phyloP scores from a whole-genome alignment of 768 basidiomycete species.

The Baorangia bicolor region DNA sequence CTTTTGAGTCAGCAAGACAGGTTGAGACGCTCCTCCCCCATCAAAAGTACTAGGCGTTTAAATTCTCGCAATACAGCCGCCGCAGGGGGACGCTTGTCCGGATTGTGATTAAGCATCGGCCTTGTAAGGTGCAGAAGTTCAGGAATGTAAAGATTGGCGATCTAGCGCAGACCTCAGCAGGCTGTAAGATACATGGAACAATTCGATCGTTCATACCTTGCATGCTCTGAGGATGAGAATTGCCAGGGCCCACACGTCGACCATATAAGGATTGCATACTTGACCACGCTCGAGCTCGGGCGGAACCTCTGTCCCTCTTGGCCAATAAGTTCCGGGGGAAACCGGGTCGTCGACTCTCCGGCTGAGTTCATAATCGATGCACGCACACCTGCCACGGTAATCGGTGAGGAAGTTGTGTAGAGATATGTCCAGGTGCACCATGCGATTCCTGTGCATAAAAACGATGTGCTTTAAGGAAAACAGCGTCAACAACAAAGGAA shows the following conservation, averaged over 20 bases:
- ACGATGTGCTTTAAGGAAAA: constrained; percentile 49
- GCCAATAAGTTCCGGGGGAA: constrained; percentile 39
- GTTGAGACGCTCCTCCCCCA: constrained; percentile 37
- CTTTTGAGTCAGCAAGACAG: constrained; percentile 8
- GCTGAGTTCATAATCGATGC: constrained; percentile 73
- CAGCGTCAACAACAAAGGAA: background rate
- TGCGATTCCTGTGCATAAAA: constrained; percentile 66
- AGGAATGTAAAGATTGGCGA: constrained; percentile 56
- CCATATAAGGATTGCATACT: constrained; percentile 58
- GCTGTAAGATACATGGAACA: background rate
- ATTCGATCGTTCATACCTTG: constrained; percentile 46
- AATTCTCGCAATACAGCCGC: constrained; percentile 50
- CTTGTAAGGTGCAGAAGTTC: constrained; percentile 55
- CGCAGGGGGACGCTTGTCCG: constrained; percentile 52
- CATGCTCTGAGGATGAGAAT: constrained; percentile 62
- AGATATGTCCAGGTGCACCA: constrained; percentile 75
- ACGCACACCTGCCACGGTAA: constrained; percentile 62
- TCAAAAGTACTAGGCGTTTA: constrained; percentile 44
- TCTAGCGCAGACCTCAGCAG: constrained; percentile 34
- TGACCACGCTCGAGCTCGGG: constrained; percentile 63
- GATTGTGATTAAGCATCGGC: constrained; percentile 58
- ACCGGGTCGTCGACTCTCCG: constrained; percentile 45
- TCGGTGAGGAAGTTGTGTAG: constrained; percentile 67
- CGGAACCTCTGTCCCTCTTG: constrained; percentile 64
- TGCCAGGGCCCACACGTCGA: constrained; percentile 73